Percentiles rank a stretch among this genome's conserved stretches.
Evolutionary conservation across 164 flowering plant genomes (phyloP).

Genomic region (Magnolia officinalis): DNA sequence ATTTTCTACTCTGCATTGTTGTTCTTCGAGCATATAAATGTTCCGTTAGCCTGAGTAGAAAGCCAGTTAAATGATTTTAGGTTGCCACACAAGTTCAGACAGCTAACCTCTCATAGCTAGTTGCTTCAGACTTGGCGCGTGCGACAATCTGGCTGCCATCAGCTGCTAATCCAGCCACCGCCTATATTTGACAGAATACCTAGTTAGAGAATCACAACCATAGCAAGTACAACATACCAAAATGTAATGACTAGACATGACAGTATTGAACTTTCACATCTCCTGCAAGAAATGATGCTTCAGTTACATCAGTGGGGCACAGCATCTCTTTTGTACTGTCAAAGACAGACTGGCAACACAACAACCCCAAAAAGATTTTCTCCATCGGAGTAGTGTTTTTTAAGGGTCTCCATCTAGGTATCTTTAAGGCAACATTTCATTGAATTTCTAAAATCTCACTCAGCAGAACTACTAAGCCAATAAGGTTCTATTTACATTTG

Average conservation of each 20-base stretch:
- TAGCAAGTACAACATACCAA: not conserved
- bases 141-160: slow-evolving; percentile 98
- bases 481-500: no score
- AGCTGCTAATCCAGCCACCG: slow-evolving; percentile 94
- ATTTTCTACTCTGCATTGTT: not conserved
- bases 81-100: not conserved
- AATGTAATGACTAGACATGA: not conserved
- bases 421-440: no score
- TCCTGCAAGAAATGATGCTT: not conserved
- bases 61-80: not conserved
- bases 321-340: no score
- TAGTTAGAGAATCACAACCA: not conserved
- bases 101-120: slow-evolving; percentile 67
- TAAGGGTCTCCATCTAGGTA: no score
- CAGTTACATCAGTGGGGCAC: not conserved
- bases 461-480: no score
- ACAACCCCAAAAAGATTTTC: no score
- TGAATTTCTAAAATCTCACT: no score
- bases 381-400: no score
- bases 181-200: slow-evolving; percentile 33
- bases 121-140: slow-evolving; percentile 83
- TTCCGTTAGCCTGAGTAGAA: not conserved
- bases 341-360: no score
- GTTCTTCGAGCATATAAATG: not conserved
- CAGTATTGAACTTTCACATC: not conserved